Percentiles rank a stretch among this genome's conserved stretches.
These are phyloP conservation scores for Colletotrichum sp. DNA, from an alignment of 2,329 filamentous ascomycete genomes.

Conservation along the genomic window DNA sequence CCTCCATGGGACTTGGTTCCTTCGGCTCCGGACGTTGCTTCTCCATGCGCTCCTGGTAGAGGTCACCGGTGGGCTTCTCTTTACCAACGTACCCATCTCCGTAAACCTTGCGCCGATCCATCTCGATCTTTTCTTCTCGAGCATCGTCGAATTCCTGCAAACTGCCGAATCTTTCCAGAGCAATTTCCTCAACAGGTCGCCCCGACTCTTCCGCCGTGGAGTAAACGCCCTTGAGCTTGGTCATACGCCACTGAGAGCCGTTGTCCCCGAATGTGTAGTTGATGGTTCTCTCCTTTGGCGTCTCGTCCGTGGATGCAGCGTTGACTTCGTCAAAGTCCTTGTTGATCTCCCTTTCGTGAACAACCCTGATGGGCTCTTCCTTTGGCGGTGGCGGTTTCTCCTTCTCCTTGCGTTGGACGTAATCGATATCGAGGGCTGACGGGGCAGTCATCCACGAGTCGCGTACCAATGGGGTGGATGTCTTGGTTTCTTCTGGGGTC, in stretches of 20 bases:
- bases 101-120: constrained; percentile 83
- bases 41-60: constrained; percentile 79
- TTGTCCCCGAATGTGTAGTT: constrained; percentile 87
- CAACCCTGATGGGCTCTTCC: constrained; percentile 69
- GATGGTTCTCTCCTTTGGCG: constrained; percentile 60
- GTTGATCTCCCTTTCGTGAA: constrained; percentile 86
- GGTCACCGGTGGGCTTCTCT: constrained; percentile 84
- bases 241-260: constrained; percentile 96
- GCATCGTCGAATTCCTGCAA: constrained; percentile 89
- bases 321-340: constrained; percentile 63
- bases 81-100: constrained; percentile 85
- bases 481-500: constrained; percentile 25
- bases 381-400: constrained; percentile 59
- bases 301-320: constrained; percentile 57
- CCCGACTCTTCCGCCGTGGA: constrained; percentile 76
- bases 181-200: constrained; percentile 79
- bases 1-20: constrained; percentile 7
- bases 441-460: constrained; percentile 93
- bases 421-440: constrained; percentile 79
- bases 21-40: constrained; percentile 48
- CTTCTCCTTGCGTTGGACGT: constrained; percentile 67
- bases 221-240: constrained; percentile 87
- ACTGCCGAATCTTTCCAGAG: constrained; percentile 80
- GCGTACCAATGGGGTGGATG: constrained; percentile 57
- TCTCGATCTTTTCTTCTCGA: constrained; percentile 88